These are phyloP conservation scores for Aspergillus neotritici DNA, from an alignment of 2,329 filamentous ascomycete genomes.

Conservation along the genomic window DNA sequence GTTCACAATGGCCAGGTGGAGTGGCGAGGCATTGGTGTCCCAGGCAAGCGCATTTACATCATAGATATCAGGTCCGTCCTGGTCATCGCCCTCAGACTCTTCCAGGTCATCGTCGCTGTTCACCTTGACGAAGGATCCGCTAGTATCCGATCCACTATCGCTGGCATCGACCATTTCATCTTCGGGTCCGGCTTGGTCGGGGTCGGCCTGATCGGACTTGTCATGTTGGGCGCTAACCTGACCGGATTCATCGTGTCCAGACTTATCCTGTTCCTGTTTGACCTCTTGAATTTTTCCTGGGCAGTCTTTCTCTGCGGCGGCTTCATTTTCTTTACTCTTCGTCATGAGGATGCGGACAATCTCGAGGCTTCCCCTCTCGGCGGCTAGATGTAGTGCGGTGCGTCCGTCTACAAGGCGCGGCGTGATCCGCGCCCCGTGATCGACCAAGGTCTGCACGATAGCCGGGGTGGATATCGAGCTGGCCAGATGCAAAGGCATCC, in stretches of 20 bases:
- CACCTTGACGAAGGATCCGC: constrained; percentile 71
- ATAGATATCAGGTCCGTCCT: constrained; percentile 71
- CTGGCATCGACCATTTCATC: constrained; percentile 30
- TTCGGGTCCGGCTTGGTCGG: constrained; percentile 18
- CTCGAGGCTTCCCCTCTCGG: constrained; percentile 59
- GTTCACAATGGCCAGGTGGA: constrained; percentile 72
- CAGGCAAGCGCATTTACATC: constrained; percentile 73
- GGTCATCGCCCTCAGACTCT: constrained; percentile 40
- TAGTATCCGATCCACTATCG: constrained; percentile 47
- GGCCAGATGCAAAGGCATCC: constrained; percentile 73
- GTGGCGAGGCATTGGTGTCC: constrained; percentile 67
- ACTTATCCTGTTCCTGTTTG: constrained; percentile 8
- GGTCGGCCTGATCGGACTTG: constrained; percentile 37
- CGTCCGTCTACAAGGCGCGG: constrained; percentile 71
- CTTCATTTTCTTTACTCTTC: constrained; percentile 62
- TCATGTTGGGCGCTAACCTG: constrained; percentile 51
- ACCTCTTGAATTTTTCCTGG: too few species aligned
- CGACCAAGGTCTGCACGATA: constrained; percentile 65
- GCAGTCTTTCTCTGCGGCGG: background rate
- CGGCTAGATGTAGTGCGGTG: constrained; percentile 77
- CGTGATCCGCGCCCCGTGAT: constrained; percentile 66
- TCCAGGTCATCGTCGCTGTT: constrained; percentile 18
- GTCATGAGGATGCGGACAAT: constrained; percentile 68
- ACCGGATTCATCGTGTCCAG: constrained; percentile 55
- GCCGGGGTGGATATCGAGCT: constrained; percentile 62